Conservation (phyloP, 1,284 basidiomycete genomes). For the Ustilago sp. region DNA sequence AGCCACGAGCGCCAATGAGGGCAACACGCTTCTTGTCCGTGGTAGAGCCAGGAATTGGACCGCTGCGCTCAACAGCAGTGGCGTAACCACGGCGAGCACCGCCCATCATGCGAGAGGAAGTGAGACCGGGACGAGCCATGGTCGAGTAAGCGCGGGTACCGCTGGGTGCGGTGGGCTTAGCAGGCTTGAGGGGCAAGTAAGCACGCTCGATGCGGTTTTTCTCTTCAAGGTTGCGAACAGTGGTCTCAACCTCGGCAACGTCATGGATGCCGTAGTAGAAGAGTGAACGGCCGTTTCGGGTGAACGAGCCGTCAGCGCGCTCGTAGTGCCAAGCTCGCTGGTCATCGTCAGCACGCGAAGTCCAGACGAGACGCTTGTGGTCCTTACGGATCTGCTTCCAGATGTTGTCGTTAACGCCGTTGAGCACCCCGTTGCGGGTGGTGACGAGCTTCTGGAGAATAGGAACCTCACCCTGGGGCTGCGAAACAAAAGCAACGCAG, state of each 20-base stretch:
- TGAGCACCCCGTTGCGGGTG: conserved; percentile 87
- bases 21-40: conserved; percentile 87
- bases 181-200: conserved; percentile 89
- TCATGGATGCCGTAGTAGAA: conserved; percentile 98
- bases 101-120: conserved; percentile 71
- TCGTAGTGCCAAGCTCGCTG: conserved; percentile 98
- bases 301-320: conserved; percentile 96
- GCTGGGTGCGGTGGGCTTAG: conserved; percentile 73
- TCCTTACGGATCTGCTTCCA: conserved; percentile 96
- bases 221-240: conserved; percentile 82
- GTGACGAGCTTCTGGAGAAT: conserved; percentile 93
- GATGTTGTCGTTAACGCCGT: conserved; percentile 96
- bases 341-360: conserved; percentile 92
- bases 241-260: conserved; percentile 85
- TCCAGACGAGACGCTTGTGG: conserved; percentile 95
- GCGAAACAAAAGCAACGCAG: conserved; percentile 91
- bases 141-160: conserved; percentile 65
- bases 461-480: conserved; percentile 87
- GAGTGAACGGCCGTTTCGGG: conserved; percentile 86
- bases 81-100: conserved; percentile 65
- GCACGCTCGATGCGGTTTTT: conserved; percentile 86
- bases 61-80: conserved; percentile 72
- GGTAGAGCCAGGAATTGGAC: conserved; percentile 72
- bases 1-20: conserved; percentile 94
- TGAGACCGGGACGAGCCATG: conserved; percentile 66